Percentiles rank a stretch among this genome's conserved stretches.
Evolutionary conservation across 345 rosid genomes (phyloP).

Genomic region (Angophora floribunda): DNA sequence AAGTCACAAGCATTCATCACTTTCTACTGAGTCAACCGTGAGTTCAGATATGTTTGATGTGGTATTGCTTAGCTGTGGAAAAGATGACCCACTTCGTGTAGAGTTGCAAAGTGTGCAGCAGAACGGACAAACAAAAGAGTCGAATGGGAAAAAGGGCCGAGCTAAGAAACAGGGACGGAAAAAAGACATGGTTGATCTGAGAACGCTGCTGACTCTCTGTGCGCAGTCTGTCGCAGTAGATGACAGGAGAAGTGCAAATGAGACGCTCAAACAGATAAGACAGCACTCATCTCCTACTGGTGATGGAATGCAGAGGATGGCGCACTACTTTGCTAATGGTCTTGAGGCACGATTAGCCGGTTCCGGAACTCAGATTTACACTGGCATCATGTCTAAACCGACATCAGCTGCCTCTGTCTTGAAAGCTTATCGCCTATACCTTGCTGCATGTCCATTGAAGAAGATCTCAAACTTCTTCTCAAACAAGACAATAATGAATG

Average conservation of each 20-base stretch:
- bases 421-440: constrained; percentile 37
- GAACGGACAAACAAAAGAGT: constrained; percentile 14
- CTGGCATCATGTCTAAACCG: constrained; percentile 5
- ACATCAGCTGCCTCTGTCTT: constrained; percentile 40
- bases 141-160: constrained; percentile 15
- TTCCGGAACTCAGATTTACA: constrained; percentile 27
- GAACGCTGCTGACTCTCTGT: constrained; percentile 41
- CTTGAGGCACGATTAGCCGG: constrained; percentile 45
- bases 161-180: constrained; percentile 28
- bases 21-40: constrained; percentile 20
- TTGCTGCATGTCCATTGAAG: constrained; percentile 43
- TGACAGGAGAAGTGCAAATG: constrained; percentile 29
- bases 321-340: constrained; percentile 30
- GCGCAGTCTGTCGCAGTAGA: constrained; percentile 42
- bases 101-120: constrained; percentile 21
- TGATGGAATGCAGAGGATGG: constrained; percentile 41
- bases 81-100: constrained; percentile 20
- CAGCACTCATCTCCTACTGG: constrained; percentile 28
- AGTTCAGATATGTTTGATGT: constrained; percentile 39
- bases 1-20: constrained; percentile 40
- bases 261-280: constrained; percentile 34
- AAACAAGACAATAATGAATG: constrained; percentile 32
- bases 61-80: constrained; percentile 23
- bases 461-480: constrained; percentile 39
- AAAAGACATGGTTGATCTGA: constrained; percentile 36